Percentiles rank a stretch among this genome's conserved stretches.
Conservation (phyloP, 805 yeast genomes). For the Metschnikowia peoriensis region DNA sequence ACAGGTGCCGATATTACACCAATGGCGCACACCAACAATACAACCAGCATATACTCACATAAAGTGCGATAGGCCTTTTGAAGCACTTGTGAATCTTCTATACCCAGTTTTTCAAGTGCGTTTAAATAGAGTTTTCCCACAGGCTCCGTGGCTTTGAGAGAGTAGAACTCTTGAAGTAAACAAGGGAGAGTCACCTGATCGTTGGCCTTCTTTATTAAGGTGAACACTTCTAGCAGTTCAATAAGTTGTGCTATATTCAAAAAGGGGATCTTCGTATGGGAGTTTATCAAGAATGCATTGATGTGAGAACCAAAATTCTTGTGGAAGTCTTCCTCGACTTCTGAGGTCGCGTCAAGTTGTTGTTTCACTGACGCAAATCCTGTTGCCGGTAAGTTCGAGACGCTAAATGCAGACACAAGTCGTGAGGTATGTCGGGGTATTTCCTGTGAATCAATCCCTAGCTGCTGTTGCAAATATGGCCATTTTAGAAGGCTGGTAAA, state of each 20-base stretch:
- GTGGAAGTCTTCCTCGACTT: constrained; percentile 22
- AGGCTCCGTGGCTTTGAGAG: not conserved
- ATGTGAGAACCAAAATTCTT: constrained; percentile 19
- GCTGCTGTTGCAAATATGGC: constrained; percentile 22
- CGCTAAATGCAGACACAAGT: constrained; percentile 6
- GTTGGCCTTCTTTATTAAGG: constrained; percentile 20
- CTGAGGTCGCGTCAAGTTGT: constrained; percentile 11
- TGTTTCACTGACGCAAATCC: constrained; percentile 13
- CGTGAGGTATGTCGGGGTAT: constrained; percentile 6
- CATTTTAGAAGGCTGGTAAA: constrained; percentile 29
- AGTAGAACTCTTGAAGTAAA: constrained; percentile 15
- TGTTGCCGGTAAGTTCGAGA: not conserved
- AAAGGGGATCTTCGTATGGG: constrained; percentile 34
- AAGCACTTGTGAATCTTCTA: constrained; percentile 20
- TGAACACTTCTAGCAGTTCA: constrained; percentile 29
- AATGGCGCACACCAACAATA: constrained; percentile 31
- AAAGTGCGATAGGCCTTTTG: constrained; percentile 21
- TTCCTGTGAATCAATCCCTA: constrained; percentile 13
- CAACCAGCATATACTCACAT: constrained; percentile 25
- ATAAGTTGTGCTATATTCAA: constrained; percentile 29
- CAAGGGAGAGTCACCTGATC: constrained; percentile 20
- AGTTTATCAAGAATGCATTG: constrained; percentile 31
- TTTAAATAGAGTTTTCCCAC: constrained; percentile 5
- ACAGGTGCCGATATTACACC: constrained; percentile 32
- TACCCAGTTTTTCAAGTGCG: constrained; percentile 3